Evolutionary conservation across 257 asterid genomes (phyloP), one percentile per base, ranked within the genome.

Genomic region (Solanum lycopersicoides): DNA sequence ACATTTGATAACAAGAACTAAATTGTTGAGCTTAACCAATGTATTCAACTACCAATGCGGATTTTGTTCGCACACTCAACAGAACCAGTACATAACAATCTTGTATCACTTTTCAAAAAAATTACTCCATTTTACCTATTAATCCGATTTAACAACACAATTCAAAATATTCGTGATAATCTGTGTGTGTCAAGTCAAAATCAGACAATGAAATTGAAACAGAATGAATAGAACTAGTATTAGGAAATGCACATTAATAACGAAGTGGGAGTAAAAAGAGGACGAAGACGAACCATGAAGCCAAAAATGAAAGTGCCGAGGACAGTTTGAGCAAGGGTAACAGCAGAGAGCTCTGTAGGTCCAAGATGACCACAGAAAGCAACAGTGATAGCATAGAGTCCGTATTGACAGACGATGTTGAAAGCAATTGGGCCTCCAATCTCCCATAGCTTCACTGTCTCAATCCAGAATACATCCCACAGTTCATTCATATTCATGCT

Each of bases 301-400:
- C 98, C 98, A 77, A 92, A 93, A 37, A 94, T 63, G 91, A 95
- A 93, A 73, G 93, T 93, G 42, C 89, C 85, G 75, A 95, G 88
- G 59, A 93, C 96, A 5, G 95, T 93, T 83, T 89, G 89, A 6
- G 98, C 94, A 89, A 95, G 92, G 3, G 98, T 90, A 83, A 93
- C 91, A 34, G 98, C 94, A 12, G 97, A 88, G 86, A 95, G 97
- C 73, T 95, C 90, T 35, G 90, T n/a, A 65, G 94, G 94, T 5
- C 98, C 98, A 59, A 94, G 91, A 71, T 94, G 98, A 20, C 98
- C 98, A 83, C 93, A 96, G 91, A 93, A 95, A 45, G 95, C 87
- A 79, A 87, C 89, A 32, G 97, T 90, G 12, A 92, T 92, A 14
- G 95, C 72, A 83, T 65, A 85, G 28, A 68, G 89, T 25, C 91